These are phyloP conservation scores for Xerophyta viscosa DNA, from an alignment of 106 monocot genomes.

Conservation along the genomic window DNA sequence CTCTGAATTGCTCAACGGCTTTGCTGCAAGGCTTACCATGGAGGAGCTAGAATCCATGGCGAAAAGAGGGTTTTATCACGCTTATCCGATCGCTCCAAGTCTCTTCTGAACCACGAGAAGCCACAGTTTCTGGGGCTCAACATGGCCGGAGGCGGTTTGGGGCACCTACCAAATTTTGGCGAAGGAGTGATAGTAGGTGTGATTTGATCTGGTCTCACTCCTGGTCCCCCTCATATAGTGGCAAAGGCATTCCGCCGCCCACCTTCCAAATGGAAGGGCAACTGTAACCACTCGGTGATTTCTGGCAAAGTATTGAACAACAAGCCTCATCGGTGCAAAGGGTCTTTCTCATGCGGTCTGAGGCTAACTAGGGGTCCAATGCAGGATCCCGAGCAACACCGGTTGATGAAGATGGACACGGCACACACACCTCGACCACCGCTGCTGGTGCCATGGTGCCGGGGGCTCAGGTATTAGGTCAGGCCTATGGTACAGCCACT, in stretches of 20 bases:
- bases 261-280: slow-evolving; percentile 26
- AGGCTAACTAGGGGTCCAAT: too few relatives aligned
- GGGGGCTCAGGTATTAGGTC: background rate
- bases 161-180: slow-evolving; percentile 10
- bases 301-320: too few relatives aligned
- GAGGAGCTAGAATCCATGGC: background rate
- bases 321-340: too few relatives aligned
- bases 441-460: slow-evolving; percentile 1
- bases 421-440: too few relatives aligned
- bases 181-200: slow-evolving; percentile 19
- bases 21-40: background rate
- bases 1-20: background rate
- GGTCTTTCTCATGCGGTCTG: too few relatives aligned
- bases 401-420: too few relatives aligned
- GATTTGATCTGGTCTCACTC: slow-evolving; percentile 1
- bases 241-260: slow-evolving; percentile 5
- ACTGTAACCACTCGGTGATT: background rate
- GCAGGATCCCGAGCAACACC: background rate
- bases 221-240: slow-evolving; percentile 10
- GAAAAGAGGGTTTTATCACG: too few relatives aligned
- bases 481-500: slow-evolving; percentile 4
- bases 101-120: too few relatives aligned
- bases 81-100: too few relatives aligned
- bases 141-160: background rate
- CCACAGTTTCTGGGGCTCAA: too few relatives aligned